Percentiles rank a stretch among this genome's conserved stretches.
Conservation (phyloP, 2,329 filamentous ascomycete genomes). For the Talaromyces sp. region DNA sequence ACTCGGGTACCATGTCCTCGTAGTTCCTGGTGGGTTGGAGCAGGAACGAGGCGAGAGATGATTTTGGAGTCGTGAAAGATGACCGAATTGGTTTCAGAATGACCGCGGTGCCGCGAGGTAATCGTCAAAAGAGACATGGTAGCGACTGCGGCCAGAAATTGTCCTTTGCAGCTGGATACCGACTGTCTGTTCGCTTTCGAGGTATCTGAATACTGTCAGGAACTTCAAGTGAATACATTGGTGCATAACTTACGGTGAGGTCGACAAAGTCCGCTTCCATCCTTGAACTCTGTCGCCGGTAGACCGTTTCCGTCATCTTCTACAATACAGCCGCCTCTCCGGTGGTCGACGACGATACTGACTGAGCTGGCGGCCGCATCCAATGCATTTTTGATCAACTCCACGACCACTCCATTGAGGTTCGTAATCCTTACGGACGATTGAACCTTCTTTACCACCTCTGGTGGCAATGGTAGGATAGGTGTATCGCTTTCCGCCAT, state of each 20-base stretch:
- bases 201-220: conserved; percentile 57
- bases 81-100: conserved; percentile 57
- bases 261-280: conserved; percentile 67
- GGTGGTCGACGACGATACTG: conserved; percentile 69
- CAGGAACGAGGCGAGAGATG: conserved; percentile 62
- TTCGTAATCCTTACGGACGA: conserved; percentile 78
- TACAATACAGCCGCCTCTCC: conserved; percentile 69
- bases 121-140: conserved; percentile 73
- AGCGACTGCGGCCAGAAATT: conserved; percentile 73
- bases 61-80: conserved; percentile 67
- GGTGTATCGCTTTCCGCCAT: conserved; percentile 25
- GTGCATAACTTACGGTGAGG: conserved; percentile 57
- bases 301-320: conserved; percentile 87
- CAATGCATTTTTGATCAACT: conserved; percentile 76
- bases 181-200: conserved; percentile 61
- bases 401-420: conserved; percentile 66
- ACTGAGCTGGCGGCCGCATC: conserved; percentile 72
- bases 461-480: conserved; percentile 67
- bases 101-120: conserved; percentile 60
- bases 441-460: conserved; percentile 74
- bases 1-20: conserved; percentile 69
- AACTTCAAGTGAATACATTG: neutral
- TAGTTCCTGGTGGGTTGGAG: conserved; percentile 56
- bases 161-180: conserved; percentile 65
- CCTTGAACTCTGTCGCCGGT: conserved; percentile 65